A percentile compares a stretch with the other conserved stretches of the same genome.
Conservation (phyloP, 768 basidiomycete species). For the Suillus ampliporus region DNA sequence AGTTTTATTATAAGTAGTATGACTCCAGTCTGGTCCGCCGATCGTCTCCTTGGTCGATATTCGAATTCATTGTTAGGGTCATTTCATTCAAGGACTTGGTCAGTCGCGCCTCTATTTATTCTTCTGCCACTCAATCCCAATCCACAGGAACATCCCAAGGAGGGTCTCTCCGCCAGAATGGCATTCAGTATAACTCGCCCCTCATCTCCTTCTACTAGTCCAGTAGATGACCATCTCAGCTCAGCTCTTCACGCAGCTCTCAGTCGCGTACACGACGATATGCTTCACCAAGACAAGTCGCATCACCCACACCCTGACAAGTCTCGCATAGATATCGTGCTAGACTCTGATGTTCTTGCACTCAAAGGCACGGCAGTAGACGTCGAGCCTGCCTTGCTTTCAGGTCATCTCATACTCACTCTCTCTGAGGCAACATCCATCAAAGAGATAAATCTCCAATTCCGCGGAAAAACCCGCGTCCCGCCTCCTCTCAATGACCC, state of each 20-base stretch:
- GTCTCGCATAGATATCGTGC: conserved; percentile 74
- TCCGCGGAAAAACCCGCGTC: conserved; percentile 81
- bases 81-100: not conserved
- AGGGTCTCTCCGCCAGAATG: conserved; percentile 30
- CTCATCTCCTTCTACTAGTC: conserved; percentile 26
- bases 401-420: conserved; percentile 80
- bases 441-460: conserved; percentile 83
- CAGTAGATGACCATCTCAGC: conserved; percentile 40
- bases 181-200: conserved; percentile 41
- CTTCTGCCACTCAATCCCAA: conserved; percentile 14
- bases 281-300: conserved; percentile 29
- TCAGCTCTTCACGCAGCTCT: conserved; percentile 47
- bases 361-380: conserved; percentile 84
- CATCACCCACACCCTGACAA: conserved; percentile 51
- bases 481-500: conserved; percentile 62
- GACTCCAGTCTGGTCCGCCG: not conserved
- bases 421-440: conserved; percentile 83
- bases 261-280: conserved; percentile 32
- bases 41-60: not conserved
- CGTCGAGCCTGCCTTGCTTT: conserved; percentile 80
- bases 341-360: conserved; percentile 71
- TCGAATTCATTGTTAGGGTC: too few relatives aligned
- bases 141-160: not conserved
- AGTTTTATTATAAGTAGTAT: conserved; percentile 6
- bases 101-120: conserved; percentile 5